These are phyloP conservation scores for Gossypium longicalyx DNA, from an alignment of 345 rosid genomes.

Conservation along the genomic window DNA sequence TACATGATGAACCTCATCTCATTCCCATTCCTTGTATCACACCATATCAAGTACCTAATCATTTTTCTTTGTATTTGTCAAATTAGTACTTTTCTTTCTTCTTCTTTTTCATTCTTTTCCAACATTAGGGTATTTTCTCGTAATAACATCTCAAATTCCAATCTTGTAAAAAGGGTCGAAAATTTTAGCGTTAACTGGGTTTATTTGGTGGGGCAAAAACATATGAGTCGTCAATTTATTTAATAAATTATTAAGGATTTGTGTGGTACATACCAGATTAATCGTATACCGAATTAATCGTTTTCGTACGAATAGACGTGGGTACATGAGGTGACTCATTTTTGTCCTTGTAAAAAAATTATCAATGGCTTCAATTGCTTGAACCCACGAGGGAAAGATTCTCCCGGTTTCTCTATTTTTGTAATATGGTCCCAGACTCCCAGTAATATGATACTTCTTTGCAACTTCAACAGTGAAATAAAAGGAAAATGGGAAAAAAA, in stretches of 20 bases:
- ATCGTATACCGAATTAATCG: no score
- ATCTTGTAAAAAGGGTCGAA: no score
- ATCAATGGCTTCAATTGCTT: background rate
- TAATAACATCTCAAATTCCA: no score
- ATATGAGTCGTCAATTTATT: no score
- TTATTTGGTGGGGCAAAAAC: no score
- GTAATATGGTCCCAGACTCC: background rate
- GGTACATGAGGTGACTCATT: no score
- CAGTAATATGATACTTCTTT: background rate
- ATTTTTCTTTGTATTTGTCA: background rate
- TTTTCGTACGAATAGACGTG: no score
- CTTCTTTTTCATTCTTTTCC: background rate
- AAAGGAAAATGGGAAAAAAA: background rate
- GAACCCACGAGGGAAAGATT: conserved; percentile 1
- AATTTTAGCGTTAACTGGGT: no score
- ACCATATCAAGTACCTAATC: background rate
- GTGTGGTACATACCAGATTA: no score
- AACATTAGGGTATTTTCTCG: no score
- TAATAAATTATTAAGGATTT: background rate
- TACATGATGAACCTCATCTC: background rate
- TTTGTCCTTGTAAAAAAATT: no score
- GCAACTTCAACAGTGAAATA: no score
- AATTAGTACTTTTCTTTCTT: background rate
- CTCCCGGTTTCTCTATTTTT: conserved; percentile 7
- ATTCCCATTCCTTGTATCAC: background rate